A percentile compares a stretch with the other conserved stretches of the same genome.
phyloP scores from a whole-genome alignment of 2,329 filamentous ascomycete species.

The Ceratocystis variospora region DNA sequence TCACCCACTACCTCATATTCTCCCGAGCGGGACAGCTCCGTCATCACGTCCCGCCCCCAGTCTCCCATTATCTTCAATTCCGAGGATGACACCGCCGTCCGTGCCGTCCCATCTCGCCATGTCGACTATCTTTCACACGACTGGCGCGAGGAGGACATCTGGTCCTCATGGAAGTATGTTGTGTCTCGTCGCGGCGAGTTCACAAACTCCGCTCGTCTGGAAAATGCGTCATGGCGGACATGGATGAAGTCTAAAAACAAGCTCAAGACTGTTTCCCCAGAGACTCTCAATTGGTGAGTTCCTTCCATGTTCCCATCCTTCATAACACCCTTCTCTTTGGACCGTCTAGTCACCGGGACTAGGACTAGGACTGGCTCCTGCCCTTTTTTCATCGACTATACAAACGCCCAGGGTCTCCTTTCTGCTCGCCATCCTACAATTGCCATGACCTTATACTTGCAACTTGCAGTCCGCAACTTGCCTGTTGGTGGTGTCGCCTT shows the following conservation, averaged over 20 bases:
- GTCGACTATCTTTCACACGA: slow-evolving; percentile 93
- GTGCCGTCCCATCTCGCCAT: slow-evolving; percentile 64
- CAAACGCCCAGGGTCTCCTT: neutral
- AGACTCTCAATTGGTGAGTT: slow-evolving; percentile 81
- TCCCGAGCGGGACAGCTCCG: slow-evolving; percentile 39
- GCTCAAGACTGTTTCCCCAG: slow-evolving; percentile 75
- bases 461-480: slow-evolving; percentile 1
- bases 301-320: neutral
- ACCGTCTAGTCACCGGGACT: too few species aligned
- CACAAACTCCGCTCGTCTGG: slow-evolving; percentile 65
- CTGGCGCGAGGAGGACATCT: slow-evolving; percentile 92
- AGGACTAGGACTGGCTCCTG: neutral
- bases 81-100: slow-evolving; percentile 67
- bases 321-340: neutral
- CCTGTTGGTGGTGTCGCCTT: neutral
- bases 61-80: slow-evolving; percentile 36
- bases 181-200: slow-evolving; percentile 66
- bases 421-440: neutral
- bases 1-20: slow-evolving; percentile 28
- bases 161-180: slow-evolving; percentile 93
- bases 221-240: slow-evolving; percentile 94
- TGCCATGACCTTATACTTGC: neutral
- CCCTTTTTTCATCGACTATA: neutral
- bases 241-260: slow-evolving; percentile 90
- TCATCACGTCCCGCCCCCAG: slow-evolving; percentile 41